Evolutionary conservation across 1,284 basidiomycete genomes (phyloP).

Genomic region (Ceratobasidium sp.): DNA sequence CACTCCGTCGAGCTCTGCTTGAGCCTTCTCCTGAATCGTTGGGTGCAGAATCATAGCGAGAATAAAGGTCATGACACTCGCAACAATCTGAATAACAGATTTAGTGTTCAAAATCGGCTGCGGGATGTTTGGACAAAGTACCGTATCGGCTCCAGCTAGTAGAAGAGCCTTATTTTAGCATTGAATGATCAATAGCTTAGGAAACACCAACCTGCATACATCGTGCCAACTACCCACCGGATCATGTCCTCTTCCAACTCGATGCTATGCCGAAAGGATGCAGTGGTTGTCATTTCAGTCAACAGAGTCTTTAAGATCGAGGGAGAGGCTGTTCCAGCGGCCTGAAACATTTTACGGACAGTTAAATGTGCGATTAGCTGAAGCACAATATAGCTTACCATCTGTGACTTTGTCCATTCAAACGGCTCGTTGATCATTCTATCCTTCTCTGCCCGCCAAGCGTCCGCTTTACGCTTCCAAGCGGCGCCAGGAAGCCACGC

Average conservation of each 20-base stretch:
- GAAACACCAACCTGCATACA: conserved; percentile 32
- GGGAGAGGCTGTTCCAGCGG: conserved; percentile 2
- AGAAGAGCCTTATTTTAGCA: not conserved
- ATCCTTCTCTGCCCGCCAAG: conserved; percentile 26
- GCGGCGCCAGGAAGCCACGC: conserved; percentile 45
- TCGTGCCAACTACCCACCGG: conserved; percentile 8
- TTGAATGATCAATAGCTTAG: not conserved
- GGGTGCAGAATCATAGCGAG: conserved; percentile 50
- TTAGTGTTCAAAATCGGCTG: not conserved
- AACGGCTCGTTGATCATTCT: conserved; percentile 23
- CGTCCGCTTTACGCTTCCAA: conserved; percentile 42
- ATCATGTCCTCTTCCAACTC: conserved; percentile 23
- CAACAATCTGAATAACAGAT: not conserved
- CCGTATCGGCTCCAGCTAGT: conserved; percentile 22
- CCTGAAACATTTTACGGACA: not conserved
- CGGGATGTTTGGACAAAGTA: not conserved
- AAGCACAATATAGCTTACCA: not conserved
- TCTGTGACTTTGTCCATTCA: conserved; percentile 22
- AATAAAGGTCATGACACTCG: conserved; percentile 34
- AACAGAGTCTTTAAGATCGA: conserved; percentile 22
- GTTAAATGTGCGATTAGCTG: not conserved
- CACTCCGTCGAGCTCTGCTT: conserved; percentile 52
- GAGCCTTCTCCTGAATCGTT: conserved; percentile 48
- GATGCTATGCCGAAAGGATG: too few relatives aligned
- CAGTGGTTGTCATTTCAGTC: not conserved